Base-by-base conservation (phyloP, 2,329 filamentous ascomycete species). In the Colletotrichum trifolii region DNA sequence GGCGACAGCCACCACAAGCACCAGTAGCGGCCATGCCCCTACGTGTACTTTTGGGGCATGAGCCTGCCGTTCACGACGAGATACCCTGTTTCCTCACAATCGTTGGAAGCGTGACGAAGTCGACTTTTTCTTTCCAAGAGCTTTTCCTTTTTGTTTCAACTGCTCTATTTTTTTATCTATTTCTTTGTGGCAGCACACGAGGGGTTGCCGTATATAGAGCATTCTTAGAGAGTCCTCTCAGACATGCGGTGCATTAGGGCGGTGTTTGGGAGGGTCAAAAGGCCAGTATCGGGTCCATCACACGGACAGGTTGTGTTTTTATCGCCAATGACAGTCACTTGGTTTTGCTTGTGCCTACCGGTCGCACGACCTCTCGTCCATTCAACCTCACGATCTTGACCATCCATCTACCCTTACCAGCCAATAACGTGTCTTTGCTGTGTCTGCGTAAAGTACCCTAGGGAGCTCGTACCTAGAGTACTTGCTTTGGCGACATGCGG, bases 1-100 rank as follows among this genome's bases (percentile, higher is more conserved):
- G 68, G 60, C 52, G 56, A 70, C 56, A 70, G 66, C 42, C 69
- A 72, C 54, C 68, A 75, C 62, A 73, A 73, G 68, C 73, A 75
- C 70, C 71, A 75, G 67, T 66, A 60, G 34, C 42, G 42, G 47
- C 52, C 50, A 13, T 13, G 35, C 25, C 35, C 36, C 34, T 58
- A 48, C 17, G 38, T 63, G 50, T 61, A 63, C 33, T 47, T 42
- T 43, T 17, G 42, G 56, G 53, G 58, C 58, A 65, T 38, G 52
- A 48, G 59, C 59, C 53, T 63, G 58, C 63, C 50, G 40, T 66
- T 62, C 47, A 63, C 58, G 58, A 66, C 56, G 58, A 66, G 63
- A 66, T 66, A 66, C 63, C 63, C 63, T 56, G 63, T 57, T 66
- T n/a, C 53, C 58, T 54, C 43, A 57, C 47, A 50, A 36, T 62